Conservation (phyloP, 495 filamentous ascomycete genomes). For the Penicillium atrosanguineum region DNA sequence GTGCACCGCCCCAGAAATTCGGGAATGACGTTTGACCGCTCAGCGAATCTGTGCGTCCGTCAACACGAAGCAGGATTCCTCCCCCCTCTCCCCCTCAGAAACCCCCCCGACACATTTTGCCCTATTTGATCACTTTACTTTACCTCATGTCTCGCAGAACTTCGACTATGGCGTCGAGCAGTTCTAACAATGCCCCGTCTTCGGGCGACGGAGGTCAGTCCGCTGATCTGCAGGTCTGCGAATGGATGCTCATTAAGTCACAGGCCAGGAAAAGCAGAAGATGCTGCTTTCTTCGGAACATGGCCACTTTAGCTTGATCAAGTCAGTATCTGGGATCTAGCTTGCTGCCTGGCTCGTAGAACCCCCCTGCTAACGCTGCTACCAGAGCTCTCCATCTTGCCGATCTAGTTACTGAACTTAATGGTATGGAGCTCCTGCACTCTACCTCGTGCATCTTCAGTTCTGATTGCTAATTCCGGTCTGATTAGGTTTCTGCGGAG, state of each 20-base stretch:
- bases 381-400: conserved; percentile 83
- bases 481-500: conserved; percentile 52
- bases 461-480: conserved; percentile 15
- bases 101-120: conserved; percentile 1
- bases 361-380: conserved; percentile 16
- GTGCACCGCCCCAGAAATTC: conserved; percentile 21
- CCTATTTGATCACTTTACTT: conserved; percentile 6
- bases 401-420: conserved; percentile 92
- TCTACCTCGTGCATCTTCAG: background rate
- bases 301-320: conserved; percentile 77
- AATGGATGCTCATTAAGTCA: conserved; percentile 17
- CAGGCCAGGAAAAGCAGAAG: conserved; percentile 82
- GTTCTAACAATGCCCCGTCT: conserved; percentile 34
- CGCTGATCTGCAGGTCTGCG: conserved; percentile 5
- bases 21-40: conserved; percentile 43
- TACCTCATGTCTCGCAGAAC: conserved; percentile 49
- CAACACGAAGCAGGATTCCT: conserved; percentile 37
- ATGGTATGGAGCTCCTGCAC: conserved; percentile 57
- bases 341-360: conserved; percentile 2
- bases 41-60: conserved; percentile 34
- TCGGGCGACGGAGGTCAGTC: conserved; percentile 42
- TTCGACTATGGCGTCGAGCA: conserved; percentile 39
- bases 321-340: conserved; percentile 39
- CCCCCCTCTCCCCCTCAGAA: conserved; percentile 18
- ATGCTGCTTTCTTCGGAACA: conserved; percentile 71